Evolutionary conservation across 805 yeast species (phyloP).

Genomic region (Kuraishia floccosa): DNA sequence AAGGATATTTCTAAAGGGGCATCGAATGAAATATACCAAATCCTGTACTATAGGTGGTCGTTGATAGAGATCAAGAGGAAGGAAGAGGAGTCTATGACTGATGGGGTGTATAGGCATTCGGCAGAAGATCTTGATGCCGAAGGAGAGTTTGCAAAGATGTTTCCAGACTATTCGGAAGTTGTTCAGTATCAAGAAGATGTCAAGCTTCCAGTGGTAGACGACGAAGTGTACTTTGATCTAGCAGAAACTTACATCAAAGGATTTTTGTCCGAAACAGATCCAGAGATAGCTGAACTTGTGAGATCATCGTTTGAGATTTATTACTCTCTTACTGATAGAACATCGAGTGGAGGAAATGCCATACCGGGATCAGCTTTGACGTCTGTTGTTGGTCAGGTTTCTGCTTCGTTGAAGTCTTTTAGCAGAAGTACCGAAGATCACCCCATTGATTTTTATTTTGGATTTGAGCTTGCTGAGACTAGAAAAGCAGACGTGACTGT

Average conservation of each 20-base stretch:
- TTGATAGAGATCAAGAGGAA: constrained; percentile 56
- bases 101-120: constrained; percentile 52
- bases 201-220: no score
- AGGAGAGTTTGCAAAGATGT: constrained; percentile 66
- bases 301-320: no score
- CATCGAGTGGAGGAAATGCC: no score
- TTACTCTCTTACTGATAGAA: no score
- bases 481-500: constrained; percentile 42
- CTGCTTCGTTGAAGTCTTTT: background rate
- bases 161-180: constrained; percentile 94
- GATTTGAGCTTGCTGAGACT: constrained; percentile 48
- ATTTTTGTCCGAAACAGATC: no score
- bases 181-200: no score
- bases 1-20: no score
- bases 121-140: constrained; percentile 62
- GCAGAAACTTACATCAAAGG: no score
- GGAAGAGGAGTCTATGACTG: constrained; percentile 46
- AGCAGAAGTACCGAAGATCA: background rate
- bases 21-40: constrained; percentile 33
- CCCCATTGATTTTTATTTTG: constrained; percentile 30
- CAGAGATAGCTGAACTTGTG: no score
- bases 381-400: background rate
- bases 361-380: background rate
- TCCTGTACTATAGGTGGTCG: constrained; percentile 75
- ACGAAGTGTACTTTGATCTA: no score